phyloP scores from a whole-genome alignment of 2,329 filamentous ascomycete genomes.

The Arthrobotrys iridis region DNA sequence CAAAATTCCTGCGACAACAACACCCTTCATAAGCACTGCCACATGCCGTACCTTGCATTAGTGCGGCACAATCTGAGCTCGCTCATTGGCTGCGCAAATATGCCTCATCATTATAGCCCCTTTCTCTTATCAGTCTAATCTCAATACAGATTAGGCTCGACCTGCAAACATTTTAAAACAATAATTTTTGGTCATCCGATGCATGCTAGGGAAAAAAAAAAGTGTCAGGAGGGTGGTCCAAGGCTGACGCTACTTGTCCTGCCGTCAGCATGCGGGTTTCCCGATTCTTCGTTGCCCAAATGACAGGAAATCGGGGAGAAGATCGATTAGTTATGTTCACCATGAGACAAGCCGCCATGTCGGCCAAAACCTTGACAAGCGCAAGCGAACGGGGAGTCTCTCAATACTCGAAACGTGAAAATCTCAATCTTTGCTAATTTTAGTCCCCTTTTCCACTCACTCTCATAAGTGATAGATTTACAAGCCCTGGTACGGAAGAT shows the following conservation, averaged over 20 bases:
- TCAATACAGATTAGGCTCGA: slow-evolving; percentile 18
- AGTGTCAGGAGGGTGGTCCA: background rate
- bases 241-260: slow-evolving; percentile 14
- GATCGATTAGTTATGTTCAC: slow-evolving; percentile 8
- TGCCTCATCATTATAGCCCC: slow-evolving; percentile 34
- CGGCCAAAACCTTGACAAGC: slow-evolving; percentile 26
- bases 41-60: slow-evolving; percentile 27
- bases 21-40: slow-evolving; percentile 14
- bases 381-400: slow-evolving; percentile 40
- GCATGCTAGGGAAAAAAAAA: background rate
- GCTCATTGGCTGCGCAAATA: slow-evolving; percentile 23
- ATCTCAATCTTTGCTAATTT: slow-evolving; percentile 45
- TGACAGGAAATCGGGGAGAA: background rate
- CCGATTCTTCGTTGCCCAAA: background rate
- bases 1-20: slow-evolving; percentile 18
- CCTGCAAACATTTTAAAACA: slow-evolving; percentile 32
- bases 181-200: slow-evolving; percentile 11
- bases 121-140: slow-evolving; percentile 30
- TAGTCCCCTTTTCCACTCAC: slow-evolving; percentile 41
- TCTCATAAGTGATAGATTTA: slow-evolving; percentile 7
- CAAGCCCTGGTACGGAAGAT: slow-evolving; percentile 5
- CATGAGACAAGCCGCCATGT: slow-evolving; percentile 8
- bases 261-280: slow-evolving; percentile 41
- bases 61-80: slow-evolving; percentile 16
- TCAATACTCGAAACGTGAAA: slow-evolving; percentile 41